phyloP scores from a whole-genome alignment of 176 grass and related monocot species.

The Paspalum vaginatum region DNA sequence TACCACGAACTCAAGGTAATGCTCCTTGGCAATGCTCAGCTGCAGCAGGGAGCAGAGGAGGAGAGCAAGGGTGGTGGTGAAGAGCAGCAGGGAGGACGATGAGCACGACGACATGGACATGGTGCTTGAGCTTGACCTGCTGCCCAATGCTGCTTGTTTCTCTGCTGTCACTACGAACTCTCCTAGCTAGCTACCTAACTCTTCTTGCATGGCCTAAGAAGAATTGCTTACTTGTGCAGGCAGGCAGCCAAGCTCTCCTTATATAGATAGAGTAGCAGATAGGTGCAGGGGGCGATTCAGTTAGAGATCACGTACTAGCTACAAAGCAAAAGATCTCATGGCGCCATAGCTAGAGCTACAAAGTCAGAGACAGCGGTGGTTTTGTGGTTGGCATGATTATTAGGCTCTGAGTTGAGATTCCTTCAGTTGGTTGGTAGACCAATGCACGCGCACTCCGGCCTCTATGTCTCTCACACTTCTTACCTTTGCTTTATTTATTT shows the following conservation, averaged over 20 bases:
- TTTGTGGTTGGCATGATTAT: slow-evolving; percentile 50
- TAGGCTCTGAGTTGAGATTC: slow-evolving; percentile 33
- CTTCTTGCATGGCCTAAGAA: no score
- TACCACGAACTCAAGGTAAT: slow-evolving; percentile 82
- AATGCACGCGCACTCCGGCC: neutral
- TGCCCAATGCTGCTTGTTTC: neutral
- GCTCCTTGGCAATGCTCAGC: slow-evolving; percentile 45
- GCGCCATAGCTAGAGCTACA: neutral
- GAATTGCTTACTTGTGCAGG: no score
- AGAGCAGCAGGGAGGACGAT: neutral
- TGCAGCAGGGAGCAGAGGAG: neutral
- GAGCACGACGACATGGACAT: neutral
- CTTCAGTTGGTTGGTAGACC: neutral
- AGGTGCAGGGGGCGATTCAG: no score
- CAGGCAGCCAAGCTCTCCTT: no score
- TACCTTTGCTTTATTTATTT: neutral
- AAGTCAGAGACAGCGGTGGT: neutral
- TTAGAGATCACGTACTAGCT: no score
- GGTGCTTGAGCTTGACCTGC: slow-evolving; percentile 23
- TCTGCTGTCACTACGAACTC: no score
- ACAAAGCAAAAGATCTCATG: no score
- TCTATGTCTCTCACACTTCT: neutral
- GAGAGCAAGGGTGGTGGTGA: neutral
- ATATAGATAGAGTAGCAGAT: no score
- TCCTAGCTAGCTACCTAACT: no score